Conservation (phyloP, 1,139 yeast genomes). For the Saccharomycopsis hybrid region DNA sequence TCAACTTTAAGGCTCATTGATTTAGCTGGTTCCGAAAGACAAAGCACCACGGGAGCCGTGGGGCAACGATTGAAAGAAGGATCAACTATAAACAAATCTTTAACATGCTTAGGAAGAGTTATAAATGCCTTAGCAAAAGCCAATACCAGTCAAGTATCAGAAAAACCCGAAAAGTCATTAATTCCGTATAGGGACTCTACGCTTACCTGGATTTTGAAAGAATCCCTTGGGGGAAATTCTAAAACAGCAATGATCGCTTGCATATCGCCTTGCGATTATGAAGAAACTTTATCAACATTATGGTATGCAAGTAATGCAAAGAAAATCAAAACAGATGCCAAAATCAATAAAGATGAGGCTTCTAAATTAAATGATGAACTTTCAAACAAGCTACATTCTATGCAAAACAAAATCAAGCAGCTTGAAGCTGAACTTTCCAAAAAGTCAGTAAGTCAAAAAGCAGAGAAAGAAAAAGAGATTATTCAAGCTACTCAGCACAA, state of each 20-base stretch:
- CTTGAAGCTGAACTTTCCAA: constrained; percentile 29
- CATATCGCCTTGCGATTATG: constrained; percentile 67
- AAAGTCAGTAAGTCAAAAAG: constrained; percentile 15
- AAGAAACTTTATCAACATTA: constrained; percentile 66
- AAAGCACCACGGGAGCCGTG: constrained; percentile 53
- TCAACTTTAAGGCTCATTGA: constrained; percentile 69
- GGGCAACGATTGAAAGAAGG: constrained; percentile 71
- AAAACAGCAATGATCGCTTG: constrained; percentile 74
- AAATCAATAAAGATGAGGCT: constrained; percentile 38
- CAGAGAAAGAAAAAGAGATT: constrained; percentile 22
- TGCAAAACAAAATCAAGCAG: constrained; percentile 35
- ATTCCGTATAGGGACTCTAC: constrained; percentile 71
- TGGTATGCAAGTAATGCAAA: constrained; percentile 74
- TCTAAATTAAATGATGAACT: constrained; percentile 27
- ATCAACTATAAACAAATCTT: constrained; percentile 63
- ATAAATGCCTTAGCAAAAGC: constrained; percentile 50
- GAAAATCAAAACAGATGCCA: constrained; percentile 57
- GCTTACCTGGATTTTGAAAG: constrained; percentile 66
- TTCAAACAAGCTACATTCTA: constrained; percentile 28
- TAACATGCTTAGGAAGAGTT: constrained; percentile 72
- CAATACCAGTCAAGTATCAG: constrained; percentile 20
- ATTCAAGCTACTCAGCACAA: constrained; percentile 27
- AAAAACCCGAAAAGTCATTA: constrained; percentile 28
- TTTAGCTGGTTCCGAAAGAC: constrained; percentile 77
- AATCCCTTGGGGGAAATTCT: constrained; percentile 67